Conservation (phyloP, 2,329 filamentous ascomycete species). For the Aureobasidium sp. region DNA sequence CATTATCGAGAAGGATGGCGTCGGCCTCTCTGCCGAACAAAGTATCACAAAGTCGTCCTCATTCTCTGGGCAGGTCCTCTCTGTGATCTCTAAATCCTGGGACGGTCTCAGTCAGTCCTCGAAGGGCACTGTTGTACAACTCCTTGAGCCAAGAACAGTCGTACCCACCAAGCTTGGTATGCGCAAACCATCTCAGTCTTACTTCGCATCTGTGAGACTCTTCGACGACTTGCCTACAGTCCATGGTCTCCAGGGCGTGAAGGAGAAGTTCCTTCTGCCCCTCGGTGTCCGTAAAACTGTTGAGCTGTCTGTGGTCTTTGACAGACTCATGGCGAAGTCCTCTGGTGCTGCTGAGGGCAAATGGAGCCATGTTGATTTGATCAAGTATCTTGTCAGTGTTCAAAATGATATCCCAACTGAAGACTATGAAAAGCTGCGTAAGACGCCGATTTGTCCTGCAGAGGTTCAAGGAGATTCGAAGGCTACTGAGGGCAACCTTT, state of each 20-base stretch:
- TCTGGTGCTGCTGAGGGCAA: conserved; percentile 43
- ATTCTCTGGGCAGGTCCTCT: conserved; percentile 70
- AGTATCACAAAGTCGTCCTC: conserved; percentile 63
- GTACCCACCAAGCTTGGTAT: conserved; percentile 90
- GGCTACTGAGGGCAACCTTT: conserved; percentile 37
- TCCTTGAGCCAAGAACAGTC: conserved; percentile 61
- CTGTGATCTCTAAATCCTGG: conserved; percentile 82
- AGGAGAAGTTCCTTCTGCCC: conserved; percentile 78
- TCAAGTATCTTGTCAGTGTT: conserved; percentile 89
- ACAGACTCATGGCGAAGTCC: conserved; percentile 62
- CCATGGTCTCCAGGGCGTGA: conserved; percentile 65
- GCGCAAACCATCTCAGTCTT: conserved; percentile 75
- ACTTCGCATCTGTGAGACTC: conserved; percentile 86
- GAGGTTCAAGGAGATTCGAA: conserved; percentile 45
- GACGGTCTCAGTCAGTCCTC: conserved; percentile 62
- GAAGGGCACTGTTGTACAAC: conserved; percentile 55
- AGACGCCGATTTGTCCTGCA: conserved; percentile 74
- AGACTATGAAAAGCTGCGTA: conserved; percentile 70
- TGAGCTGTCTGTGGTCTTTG: conserved; percentile 88
- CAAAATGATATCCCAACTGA: conserved; percentile 75
- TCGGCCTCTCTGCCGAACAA: conserved; percentile 52
- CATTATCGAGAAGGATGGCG: conserved; percentile 60
- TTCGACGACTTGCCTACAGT: conserved; percentile 90
- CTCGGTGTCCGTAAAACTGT: conserved; percentile 92
- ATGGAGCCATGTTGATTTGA: conserved; percentile 90